Conservation (phyloP, 441 rosid genomes). For the Populus hybrid region DNA sequence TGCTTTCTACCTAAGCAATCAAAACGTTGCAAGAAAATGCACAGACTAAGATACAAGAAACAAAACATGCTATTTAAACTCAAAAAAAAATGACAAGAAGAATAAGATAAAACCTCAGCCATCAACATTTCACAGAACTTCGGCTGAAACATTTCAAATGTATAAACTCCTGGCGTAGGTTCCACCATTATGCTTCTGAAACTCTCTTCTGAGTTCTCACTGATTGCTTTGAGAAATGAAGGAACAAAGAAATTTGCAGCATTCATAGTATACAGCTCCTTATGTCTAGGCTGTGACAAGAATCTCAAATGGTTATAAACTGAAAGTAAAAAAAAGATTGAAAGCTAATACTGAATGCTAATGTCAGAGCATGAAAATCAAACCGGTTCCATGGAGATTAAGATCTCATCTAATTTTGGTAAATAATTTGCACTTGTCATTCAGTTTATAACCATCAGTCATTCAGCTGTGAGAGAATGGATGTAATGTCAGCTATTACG, state of each 20-base stretch:
- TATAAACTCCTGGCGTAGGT: constrained; percentile 35
- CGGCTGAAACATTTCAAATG: constrained; percentile 76
- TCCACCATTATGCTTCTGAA: background rate
- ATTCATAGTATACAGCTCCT: constrained; percentile 50
- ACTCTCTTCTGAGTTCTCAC: constrained; percentile 55
- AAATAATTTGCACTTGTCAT: background rate
- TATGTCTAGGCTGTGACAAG: constrained; percentile 58
- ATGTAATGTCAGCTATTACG: background rate
- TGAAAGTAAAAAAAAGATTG: constrained; percentile 9
- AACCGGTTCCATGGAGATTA: constrained; percentile 49
- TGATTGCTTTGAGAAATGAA: constrained; percentile 57
- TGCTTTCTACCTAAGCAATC: constrained; percentile 61
- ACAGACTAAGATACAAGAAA: constrained; percentile 35
- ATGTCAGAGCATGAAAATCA: background rate
- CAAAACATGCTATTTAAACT: constrained; percentile 5
- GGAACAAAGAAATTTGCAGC: constrained; percentile 55
- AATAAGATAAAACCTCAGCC: constrained; percentile 49
- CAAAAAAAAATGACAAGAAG: constrained; percentile 23
- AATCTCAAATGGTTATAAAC: constrained; percentile 16
- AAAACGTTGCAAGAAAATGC: constrained; percentile 28
- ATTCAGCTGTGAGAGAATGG: background rate
- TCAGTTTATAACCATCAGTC: background rate
- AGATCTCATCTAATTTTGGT: constrained; percentile 14
- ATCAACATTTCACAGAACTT: constrained; percentile 65
- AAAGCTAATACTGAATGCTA: background rate